A percentile compares a stretch with the other conserved stretches of the same genome.
phyloP scores from a whole-genome alignment of 2,329 filamentous ascomycete genomes.

The Diaporthe caulivora region DNA sequence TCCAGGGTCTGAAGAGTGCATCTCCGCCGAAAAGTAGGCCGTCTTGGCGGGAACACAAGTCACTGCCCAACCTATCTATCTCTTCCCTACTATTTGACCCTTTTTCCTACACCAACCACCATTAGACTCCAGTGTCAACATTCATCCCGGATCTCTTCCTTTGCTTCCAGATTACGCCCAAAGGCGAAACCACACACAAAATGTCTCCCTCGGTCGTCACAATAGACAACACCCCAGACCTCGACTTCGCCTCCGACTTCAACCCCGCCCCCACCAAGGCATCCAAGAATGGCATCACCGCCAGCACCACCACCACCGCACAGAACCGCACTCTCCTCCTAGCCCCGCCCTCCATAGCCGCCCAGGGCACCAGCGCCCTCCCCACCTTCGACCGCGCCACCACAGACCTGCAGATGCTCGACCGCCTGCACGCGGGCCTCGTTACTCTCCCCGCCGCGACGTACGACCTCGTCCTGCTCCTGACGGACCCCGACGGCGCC shows the following conservation, averaged over 20 bases:
- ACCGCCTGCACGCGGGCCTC: conserved; percentile 86
- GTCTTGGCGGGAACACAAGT: conserved; percentile 20
- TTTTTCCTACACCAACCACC: not conserved
- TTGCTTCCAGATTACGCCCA: not conserved
- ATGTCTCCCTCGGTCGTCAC: conserved; percentile 67
- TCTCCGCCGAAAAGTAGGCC: conserved; percentile 27
- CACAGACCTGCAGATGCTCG: conserved; percentile 97
- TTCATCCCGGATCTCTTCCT: not conserved
- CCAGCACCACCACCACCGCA: conserved; percentile 43
- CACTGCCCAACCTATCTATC: not conserved
- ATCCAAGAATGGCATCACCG: conserved; percentile 40
- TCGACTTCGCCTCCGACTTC: conserved; percentile 52
- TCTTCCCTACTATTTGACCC: not conserved
- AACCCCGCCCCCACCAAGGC: conserved; percentile 45
- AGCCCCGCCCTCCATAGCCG: conserved; percentile 89
- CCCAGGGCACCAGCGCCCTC: conserved; percentile 81
- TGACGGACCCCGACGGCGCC: conserved; percentile 81
- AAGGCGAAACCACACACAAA: conserved; percentile 35
- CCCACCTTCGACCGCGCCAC: conserved; percentile 78
- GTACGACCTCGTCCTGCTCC: conserved; percentile 87
- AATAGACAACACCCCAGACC: conserved; percentile 68
- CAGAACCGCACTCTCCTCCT: conserved; percentile 79
- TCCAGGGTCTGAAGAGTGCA: conserved; percentile 7
- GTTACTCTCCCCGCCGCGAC: conserved; percentile 80
- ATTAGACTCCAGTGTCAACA: not conserved